Evolutionary conservation across 306 rosid species (phyloP), one percentile per base, ranked within the genome.

Genomic region (Sindora glabra): DNA sequence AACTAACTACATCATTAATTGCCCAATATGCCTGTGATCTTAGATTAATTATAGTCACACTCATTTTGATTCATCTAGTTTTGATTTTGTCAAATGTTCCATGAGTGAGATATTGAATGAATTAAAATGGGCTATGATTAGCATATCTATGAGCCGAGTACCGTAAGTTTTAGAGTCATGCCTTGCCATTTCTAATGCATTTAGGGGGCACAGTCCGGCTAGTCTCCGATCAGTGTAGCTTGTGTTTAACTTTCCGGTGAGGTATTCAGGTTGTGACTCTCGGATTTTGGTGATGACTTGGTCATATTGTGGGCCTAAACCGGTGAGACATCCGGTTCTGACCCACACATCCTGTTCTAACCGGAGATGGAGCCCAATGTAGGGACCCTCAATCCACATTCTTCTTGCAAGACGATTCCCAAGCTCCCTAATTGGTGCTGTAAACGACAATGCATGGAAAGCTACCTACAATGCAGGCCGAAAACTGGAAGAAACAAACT

Each of bases 301-400:
- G 18, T 82, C 88, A 9, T 55, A 72, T 36, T 72, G 62, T 0
- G 62, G 62, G 23, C 85, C 88, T 42, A 82, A 64, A 54, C 85
- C 88, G 12, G 88, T 82, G 32, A n/a, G 80, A 32, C 88, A 82
- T 24, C 82, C 80, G 2, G 82, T 75, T 79, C 88, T 66, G 37
- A 82, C 76, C 82, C 82, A 82, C 25, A 79, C 85, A 62, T 75
- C 88, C 65, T 72, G 75, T 72, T 79, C 88, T 54, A 79, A 67
- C 64, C 82, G 74, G 73, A 82, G 85, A 69, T 79, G 82, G 45
- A 82, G 54, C 9, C 82, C 80, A 38, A 79, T 67, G 53, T 75
- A 82, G 5, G 82, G 85, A 17, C 88, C 85, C 50, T 82, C 85
- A 44, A 79, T 82, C 85, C 88, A 78, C 82, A 75, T 78, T 72